Percentiles rank a stretch among this genome's conserved stretches.
phyloP scores from a whole-genome alignment of 2,329 filamentous ascomycete species.

The Didymella segeticola region DNA sequence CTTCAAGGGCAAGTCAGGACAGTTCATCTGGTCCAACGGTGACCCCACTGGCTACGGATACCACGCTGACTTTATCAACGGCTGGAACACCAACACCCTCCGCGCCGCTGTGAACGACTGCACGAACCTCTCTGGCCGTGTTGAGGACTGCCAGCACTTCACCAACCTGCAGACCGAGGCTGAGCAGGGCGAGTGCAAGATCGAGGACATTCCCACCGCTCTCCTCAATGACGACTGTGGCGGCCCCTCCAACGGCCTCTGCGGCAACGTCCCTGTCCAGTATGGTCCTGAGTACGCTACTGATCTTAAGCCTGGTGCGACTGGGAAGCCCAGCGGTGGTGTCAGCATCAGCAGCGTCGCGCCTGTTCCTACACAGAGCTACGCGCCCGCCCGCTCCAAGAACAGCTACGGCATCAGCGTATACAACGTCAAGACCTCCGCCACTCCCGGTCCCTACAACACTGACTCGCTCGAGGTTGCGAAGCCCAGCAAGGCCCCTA shows the following conservation, averaged over 20 bases:
- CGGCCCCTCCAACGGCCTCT: constrained; percentile 65
- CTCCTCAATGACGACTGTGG: constrained; percentile 67
- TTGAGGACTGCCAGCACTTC: constrained; percentile 80
- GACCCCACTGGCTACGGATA: constrained; percentile 76
- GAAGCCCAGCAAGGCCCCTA: constrained; percentile 13
- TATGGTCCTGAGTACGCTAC: constrained; percentile 53
- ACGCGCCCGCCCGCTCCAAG: constrained; percentile 38
- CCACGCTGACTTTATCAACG: constrained; percentile 75
- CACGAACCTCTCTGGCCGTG: constrained; percentile 71
- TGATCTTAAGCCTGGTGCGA: constrained; percentile 28
- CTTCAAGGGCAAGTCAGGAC: constrained; percentile 59
- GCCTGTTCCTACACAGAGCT: constrained; percentile 44
- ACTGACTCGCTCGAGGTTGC: constrained; percentile 17
- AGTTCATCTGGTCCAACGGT: constrained; percentile 73
- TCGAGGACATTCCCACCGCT: constrained; percentile 61
- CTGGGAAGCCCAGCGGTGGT: constrained; percentile 30
- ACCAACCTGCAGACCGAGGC: constrained; percentile 62
- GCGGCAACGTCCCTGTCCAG: constrained; percentile 66
- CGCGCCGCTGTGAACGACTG: constrained; percentile 74
- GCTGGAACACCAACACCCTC: constrained; percentile 71
- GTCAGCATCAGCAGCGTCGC: constrained; percentile 24
- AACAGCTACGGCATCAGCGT: constrained; percentile 47
- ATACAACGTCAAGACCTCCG: constrained; percentile 28
- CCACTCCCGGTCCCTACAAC: background rate
- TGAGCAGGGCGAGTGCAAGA: constrained; percentile 65